Base-by-base conservation (phyloP, 371 early-diverging fungal species). In the Fennellomyces sp. region DNA sequence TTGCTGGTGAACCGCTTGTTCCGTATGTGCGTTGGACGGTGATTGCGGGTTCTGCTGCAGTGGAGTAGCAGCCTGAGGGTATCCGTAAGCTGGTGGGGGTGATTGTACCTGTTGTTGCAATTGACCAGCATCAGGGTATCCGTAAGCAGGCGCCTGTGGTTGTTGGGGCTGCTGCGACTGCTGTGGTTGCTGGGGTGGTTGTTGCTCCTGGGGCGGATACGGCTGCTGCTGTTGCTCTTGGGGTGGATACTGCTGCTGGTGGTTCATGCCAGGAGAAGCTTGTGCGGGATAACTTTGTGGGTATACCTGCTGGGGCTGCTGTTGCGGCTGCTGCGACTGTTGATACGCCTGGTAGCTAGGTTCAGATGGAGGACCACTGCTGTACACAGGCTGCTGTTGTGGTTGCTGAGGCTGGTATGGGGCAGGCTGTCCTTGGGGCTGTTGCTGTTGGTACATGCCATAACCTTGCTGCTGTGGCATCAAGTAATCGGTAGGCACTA, bases 331-430 rank as follows among this genome's bases (percentile, higher is more conserved):
- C 38, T 45, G 58, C 27, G 45, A 54, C 27, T 66, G 61, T 26
- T 57, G 59, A 39, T 58, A 59, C 11, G 28, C 35, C 29, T 55
- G 57, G 26, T 30, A 35, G 51, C 35, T 52, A 52, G 35, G 15
- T 25, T 47, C 30, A 29, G 38, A 21, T 33, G 52, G 39, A 23
- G 52, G 29, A 19, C n/a, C 52, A 27, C 33, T 41, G 45, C 19
- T 52, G n/a, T 62, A 58, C 42, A 42, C 12, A 38, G 53, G 36
- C 19, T 31, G 58, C 29, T 65, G 69, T 10, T 63, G 70, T 39
- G 65, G 65, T 19, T 70, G 70, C n/a, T 56, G 68, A 28, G 47
- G 50, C 30, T 49, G 56, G 48, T 56, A 61, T 13, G 52, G 61
- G 0, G 30, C 19, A 13, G 50, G 64, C 15, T 51, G 64, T 13